These are phyloP conservation scores for Vicia villosa DNA, from an alignment of 306 rosid species.

Conservation along the genomic window DNA sequence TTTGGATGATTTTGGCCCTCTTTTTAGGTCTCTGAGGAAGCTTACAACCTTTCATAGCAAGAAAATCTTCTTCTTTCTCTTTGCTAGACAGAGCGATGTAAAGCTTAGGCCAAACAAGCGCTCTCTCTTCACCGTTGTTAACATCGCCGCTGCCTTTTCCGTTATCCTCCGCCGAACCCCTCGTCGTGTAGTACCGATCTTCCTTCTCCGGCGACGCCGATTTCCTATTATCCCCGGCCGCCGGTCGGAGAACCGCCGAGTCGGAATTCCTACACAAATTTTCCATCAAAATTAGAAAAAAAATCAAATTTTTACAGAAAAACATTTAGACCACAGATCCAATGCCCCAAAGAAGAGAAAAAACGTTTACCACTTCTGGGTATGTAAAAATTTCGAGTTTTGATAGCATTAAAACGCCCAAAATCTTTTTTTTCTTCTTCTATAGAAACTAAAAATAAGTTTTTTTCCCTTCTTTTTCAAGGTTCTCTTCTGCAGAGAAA, in stretches of 20 bases:
- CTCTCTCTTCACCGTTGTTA: slow-evolving; percentile 57
- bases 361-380: slow-evolving; percentile 25
- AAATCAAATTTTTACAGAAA: not conserved
- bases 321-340: slow-evolving; percentile 19
- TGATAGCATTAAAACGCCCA: not conserved
- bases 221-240: slow-evolving; percentile 50
- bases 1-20: slow-evolving; percentile 75
- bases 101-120: slow-evolving; percentile 71
- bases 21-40: slow-evolving; percentile 86
- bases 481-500: not conserved
- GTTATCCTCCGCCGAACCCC: slow-evolving; percentile 63
- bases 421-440: not conserved
- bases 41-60: slow-evolving; percentile 83
- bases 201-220: slow-evolving; percentile 79
- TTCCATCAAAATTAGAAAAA: slow-evolving; percentile 4
- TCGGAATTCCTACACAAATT: slow-evolving; percentile 56
- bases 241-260: slow-evolving; percentile 50
- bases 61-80: slow-evolving; percentile 83
- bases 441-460: no score
- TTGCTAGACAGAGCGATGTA: slow-evolving; percentile 70
- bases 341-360: not conserved
- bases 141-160: slow-evolving; percentile 52
- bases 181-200: slow-evolving; percentile 69
- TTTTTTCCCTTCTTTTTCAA: not conserved
- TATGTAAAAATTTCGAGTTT: not conserved